These are phyloP conservation scores for Senna tora DNA, from an alignment of 306 rosid genomes.

Conservation along the genomic window DNA sequence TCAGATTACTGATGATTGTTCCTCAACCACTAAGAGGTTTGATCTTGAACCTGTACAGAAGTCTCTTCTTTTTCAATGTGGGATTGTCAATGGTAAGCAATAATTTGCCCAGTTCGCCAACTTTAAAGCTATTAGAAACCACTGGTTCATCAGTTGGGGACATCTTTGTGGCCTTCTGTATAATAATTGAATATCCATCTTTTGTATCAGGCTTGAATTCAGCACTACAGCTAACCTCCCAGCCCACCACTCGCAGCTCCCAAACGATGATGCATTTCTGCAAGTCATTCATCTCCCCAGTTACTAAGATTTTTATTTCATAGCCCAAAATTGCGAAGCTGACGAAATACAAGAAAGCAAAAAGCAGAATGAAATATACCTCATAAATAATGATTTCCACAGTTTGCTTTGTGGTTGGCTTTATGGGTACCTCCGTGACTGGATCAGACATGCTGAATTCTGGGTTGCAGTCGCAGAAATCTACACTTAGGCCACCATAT, in stretches of 20 bases:
- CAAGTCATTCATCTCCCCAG: constrained; percentile 34
- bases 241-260: constrained; percentile 97
- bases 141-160: constrained; percentile 78
- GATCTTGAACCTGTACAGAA: constrained; percentile 93
- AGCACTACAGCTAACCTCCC: constrained; percentile 89
- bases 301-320: constrained; percentile 25
- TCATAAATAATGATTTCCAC: constrained; percentile 92
- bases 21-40: constrained; percentile 62
- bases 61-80: constrained; percentile 75
- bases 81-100: constrained; percentile 86
- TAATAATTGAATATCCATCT: constrained; percentile 63
- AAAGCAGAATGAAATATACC: constrained; percentile 49
- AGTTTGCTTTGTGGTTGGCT: constrained; percentile 87
- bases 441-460: constrained; percentile 78
- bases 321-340: constrained; percentile 16
- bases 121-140: constrained; percentile 68
- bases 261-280: constrained; percentile 87
- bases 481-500: constrained; percentile 93
- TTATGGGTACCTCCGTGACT: constrained; percentile 56
- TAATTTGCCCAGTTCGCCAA: constrained; percentile 77
- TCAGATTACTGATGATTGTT: neutral
- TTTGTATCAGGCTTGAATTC: constrained; percentile 80
- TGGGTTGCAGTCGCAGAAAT: constrained; percentile 89
- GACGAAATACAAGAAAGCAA: neutral
- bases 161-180: constrained; percentile 81